Base-by-base conservation (phyloP, 2,329 filamentous ascomycete species). In the Colletotrichum tofieldiae region DNA sequence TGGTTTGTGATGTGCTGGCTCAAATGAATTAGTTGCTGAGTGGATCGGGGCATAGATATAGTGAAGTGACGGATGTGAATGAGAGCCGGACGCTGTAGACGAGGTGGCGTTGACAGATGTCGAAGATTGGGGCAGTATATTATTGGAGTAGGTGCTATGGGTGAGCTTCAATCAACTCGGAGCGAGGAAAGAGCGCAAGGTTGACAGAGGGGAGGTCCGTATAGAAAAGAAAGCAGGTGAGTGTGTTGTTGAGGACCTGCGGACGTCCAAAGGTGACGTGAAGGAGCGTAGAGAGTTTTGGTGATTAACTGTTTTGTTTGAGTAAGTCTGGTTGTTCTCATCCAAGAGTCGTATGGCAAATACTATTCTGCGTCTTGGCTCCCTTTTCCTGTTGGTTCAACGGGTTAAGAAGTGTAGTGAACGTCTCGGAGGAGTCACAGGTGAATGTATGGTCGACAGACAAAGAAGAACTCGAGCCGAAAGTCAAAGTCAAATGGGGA, bases 361-460 rank as follows among this genome's bases (percentile, higher is more conserved):
- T 7, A 20, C 43, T 23, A 47, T 2, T 23, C 43, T 47, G 7
- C 8, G 9, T n/a, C n/a, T 47, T 9, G 18, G 43, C n/a, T 11
- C n/a, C 29, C 3, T 32, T n/a, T 47, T 47, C 20, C 20, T 7
- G 43, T 3, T 47, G 5, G 52, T 20, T 37, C 5, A 56, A n/a
- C 16, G 20, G 20, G 6, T 16, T 23, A n/a, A 39, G 11, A 1
- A 18, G 32, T 39, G 49, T 18, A 5, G 4, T 18, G 49, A 9
- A 18, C 12, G 1, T 52, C 29, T 52, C 49, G 12, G 16, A 18
- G 14, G 5, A 1, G 2, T 29, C 5, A 4, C 29, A 29, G 6
- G 3, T 0, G 18, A 2, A 18, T 0, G 9, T 9, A 18, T 5
- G 14, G 8, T 0, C 5, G 14, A 29, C 18, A 18, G 5, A 4